Base-by-base conservation (phyloP, 2,329 filamentous ascomycete species). In the Fusarium longipes region DNA sequence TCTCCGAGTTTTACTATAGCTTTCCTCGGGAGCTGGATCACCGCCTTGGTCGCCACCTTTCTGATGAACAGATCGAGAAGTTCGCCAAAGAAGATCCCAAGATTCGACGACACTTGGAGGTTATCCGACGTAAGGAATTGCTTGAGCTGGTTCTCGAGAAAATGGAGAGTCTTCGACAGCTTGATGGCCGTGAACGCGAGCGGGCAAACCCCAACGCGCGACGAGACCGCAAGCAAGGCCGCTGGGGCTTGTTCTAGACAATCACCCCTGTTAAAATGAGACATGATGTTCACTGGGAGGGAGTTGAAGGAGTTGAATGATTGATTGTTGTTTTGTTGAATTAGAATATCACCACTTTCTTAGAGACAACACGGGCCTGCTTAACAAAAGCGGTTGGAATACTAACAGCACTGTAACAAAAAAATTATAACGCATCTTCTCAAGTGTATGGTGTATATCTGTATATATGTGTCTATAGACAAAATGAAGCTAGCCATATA, bases 1-100 rank as follows among this genome's bases (percentile, higher is more conserved):
- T 99, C 18, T 95, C 92, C 3, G 97, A 99, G 75, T 99, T 98
- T 77, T 97, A 97, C 82, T 97, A 97, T 81, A 93, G 96, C 76
- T 99, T 99, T 79, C 96, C 96, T 1, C 88, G 96, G 36, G 93
- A 97, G 76, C 86, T 99, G 14, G 96, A 99, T 77, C 82, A 91
- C 61, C 88, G 94, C 32, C 89, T 99, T 12, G 93, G 95, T 43
- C 88, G 93, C 25, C 90, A 93, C 72, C 84, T 97, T 63, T 87
- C 88, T 32, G 88, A 91, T 55, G 88, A 89, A 8, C 90, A 98
- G 73, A 87, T 98, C 7, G 95, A 99, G 76, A 87, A 87, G 25
- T 97, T 99, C 72, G 96, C 96, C 5, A 89, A 92, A 52, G 96
- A 99, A 79, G 96, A 99, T 75, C 91, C 93, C 18, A 96, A 95